These are phyloP conservation scores for Xylaria grammica DNA, from an alignment of 495 filamentous ascomycete genomes.

Conservation along the genomic window DNA sequence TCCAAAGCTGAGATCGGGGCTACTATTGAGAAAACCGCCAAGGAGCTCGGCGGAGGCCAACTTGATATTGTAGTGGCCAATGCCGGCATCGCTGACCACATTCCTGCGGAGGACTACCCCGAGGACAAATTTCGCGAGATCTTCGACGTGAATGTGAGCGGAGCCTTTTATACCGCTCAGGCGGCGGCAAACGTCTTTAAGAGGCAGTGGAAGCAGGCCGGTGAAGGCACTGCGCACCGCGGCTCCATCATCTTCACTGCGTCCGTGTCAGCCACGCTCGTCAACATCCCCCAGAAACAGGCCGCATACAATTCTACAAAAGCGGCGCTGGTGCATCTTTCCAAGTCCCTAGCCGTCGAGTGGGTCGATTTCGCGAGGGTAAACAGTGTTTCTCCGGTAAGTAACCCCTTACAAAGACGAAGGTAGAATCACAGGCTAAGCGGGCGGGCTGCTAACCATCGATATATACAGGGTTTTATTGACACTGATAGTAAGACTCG, in stretches of 20 bases:
- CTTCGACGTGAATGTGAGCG: slow-evolving; percentile 74
- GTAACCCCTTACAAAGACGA: too few species aligned
- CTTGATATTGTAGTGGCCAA: slow-evolving; percentile 50
- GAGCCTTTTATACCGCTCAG: slow-evolving; percentile 73
- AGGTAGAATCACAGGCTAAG: too few species aligned
- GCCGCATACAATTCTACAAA: slow-evolving; percentile 66
- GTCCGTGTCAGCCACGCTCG: slow-evolving; percentile 67
- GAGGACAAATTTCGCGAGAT: slow-evolving; percentile 68
- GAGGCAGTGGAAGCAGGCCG: slow-evolving; percentile 43
- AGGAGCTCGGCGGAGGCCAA: slow-evolving; percentile 28
- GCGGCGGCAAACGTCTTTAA: slow-evolving; percentile 76
- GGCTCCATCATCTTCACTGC: slow-evolving; percentile 62
- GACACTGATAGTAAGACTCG: slow-evolving; percentile 34
- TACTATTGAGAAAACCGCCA: slow-evolving; percentile 21
- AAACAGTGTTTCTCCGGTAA: slow-evolving; percentile 69
- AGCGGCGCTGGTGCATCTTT: slow-evolving; percentile 62
- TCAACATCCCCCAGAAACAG: slow-evolving; percentile 69
- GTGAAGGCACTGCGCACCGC: slow-evolving; percentile 62
- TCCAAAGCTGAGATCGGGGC: slow-evolving; percentile 28
- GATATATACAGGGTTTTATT: slow-evolving; percentile 37
- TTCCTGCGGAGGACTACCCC: slow-evolving; percentile 66
- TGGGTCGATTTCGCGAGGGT: slow-evolving; percentile 58
- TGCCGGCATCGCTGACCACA: slow-evolving; percentile 70
- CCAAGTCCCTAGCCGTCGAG: slow-evolving; percentile 62
- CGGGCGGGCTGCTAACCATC: too few species aligned